Base-by-base conservation (phyloP, 495 filamentous ascomycete genomes). In the Lepraria neglecta region DNA sequence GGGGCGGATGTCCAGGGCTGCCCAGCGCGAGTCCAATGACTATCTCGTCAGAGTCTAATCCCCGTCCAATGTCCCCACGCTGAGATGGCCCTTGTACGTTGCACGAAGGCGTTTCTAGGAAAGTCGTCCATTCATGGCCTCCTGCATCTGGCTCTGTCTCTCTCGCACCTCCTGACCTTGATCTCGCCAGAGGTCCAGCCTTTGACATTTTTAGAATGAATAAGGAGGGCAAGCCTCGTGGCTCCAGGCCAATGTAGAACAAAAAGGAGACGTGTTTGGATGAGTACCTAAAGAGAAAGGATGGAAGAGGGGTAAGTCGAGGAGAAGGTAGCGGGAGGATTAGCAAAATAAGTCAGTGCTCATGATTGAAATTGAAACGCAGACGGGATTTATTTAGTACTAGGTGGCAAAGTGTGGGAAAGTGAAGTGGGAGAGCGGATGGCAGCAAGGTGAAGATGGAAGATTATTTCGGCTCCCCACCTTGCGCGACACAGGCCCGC, bases 1-100 rank as follows among this genome's bases (percentile, higher is more conserved):
- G 45, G 31, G 55, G 61, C 63, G 70, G 69, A 35, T 71, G 65
- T 42, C 68, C 67, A 3, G 81, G 81, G 61, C 79, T 83, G 27
- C 80, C 81, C 42, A 84, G 64, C 0, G 80, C 81, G 56, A 83
- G 75, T 1, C 81, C 80, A 57, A 84, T 82, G 61, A 72, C 69
- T 48, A 71, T 69, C 27, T 67, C 72, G 27, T 75, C 67, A 11
- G 62, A 47, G 57, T 51, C 21, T 21, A 56, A 51, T 27, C 45
- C 64, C 19, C 35, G 31, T 9, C 27, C 27, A 43, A 45, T 17
- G 21, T 58, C 40, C 42, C 57, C 55, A 50, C 15, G 58, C 27
- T 56, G 33, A 21, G 27, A 19, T 57, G 35, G 24, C 17, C 14
- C 1, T n/a, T 52, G 42, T 14, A 31, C 46, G 28, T 59, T 47